Conservation (phyloP, 768 basidiomycete genomes). For the Erythrobasidium yunnanense region DNA sequence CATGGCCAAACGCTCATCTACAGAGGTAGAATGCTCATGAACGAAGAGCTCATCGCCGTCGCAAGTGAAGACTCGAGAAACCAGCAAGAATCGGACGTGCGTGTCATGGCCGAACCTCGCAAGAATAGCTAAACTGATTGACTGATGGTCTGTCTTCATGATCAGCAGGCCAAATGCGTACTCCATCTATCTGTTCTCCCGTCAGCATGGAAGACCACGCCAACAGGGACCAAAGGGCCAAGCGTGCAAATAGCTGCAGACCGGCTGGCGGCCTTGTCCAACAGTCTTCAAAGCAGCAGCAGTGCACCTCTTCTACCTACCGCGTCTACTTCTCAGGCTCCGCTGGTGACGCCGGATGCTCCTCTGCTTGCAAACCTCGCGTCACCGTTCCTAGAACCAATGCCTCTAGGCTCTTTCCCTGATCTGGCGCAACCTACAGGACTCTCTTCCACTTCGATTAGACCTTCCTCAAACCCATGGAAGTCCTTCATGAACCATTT, state of each 20-base stretch:
- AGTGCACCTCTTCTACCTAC: background rate
- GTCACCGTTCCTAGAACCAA: background rate
- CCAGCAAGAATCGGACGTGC: too few relatives aligned
- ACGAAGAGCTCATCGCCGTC: conserved; percentile 6
- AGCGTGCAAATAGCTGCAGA: background rate
- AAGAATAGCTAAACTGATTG: too few relatives aligned
- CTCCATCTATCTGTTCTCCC: background rate
- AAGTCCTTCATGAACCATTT: background rate
- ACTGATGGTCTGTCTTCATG: too few relatives aligned
- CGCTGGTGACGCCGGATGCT: background rate
- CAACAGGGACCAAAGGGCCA: background rate
- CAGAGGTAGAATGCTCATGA: background rate
- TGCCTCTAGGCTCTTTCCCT: background rate
- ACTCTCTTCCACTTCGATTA: background rate
- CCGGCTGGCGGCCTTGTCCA: background rate
- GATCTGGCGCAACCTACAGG: background rate
- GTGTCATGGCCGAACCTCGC: too few relatives aligned
- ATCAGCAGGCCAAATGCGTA: background rate
- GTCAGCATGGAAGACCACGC: background rate
- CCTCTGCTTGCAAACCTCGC: background rate
- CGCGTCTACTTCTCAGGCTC: background rate
- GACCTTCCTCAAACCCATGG: background rate
- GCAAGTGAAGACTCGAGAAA: background rate
- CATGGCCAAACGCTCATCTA: conserved; percentile 5
- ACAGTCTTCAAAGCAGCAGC: background rate